Conservation (phyloP, 345 rosid genomes). For the Populus pruinosa region DNA sequence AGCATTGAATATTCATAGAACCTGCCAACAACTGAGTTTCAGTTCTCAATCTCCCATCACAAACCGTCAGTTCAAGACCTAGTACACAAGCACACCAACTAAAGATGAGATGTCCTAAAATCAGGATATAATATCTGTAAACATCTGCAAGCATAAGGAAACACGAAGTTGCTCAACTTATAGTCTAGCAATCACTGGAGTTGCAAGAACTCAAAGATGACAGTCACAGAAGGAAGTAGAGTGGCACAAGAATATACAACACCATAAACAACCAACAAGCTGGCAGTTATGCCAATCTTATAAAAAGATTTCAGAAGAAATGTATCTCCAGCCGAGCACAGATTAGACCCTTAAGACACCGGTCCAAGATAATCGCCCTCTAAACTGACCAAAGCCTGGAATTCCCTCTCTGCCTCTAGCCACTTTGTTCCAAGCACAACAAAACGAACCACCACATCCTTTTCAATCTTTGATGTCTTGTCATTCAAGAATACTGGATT, state of each 20-base stretch:
- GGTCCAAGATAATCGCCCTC: conserved; percentile 83
- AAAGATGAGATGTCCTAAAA: not conserved
- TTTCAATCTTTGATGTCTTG: conserved; percentile 55
- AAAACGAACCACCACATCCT: conserved; percentile 49
- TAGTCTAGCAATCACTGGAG: not conserved
- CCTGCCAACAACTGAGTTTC: not conserved
- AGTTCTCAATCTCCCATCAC: not conserved
- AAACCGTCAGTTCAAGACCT: not conserved
- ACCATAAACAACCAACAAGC: not conserved
- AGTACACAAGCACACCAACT: not conserved
- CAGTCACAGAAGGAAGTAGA: not conserved
- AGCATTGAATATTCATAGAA: not conserved
- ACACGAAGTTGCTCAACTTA: no score
- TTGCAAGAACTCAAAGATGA: not conserved
- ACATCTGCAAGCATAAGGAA: not conserved
- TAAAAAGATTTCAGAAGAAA: not conserved
- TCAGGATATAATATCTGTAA: not conserved
- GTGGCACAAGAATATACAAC: not conserved
- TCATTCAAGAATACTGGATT: conserved; percentile 63
- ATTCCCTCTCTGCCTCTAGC: conserved; percentile 79
- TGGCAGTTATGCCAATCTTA: not conserved
- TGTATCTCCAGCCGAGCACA: not conserved
- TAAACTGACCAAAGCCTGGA: conserved; percentile 77
- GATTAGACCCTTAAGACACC: conserved; percentile 13
- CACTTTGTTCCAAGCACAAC: conserved; percentile 72